Evolutionary conservation across 306 rosid genomes (phyloP).

Genomic region (Vigna nakashimae): DNA sequence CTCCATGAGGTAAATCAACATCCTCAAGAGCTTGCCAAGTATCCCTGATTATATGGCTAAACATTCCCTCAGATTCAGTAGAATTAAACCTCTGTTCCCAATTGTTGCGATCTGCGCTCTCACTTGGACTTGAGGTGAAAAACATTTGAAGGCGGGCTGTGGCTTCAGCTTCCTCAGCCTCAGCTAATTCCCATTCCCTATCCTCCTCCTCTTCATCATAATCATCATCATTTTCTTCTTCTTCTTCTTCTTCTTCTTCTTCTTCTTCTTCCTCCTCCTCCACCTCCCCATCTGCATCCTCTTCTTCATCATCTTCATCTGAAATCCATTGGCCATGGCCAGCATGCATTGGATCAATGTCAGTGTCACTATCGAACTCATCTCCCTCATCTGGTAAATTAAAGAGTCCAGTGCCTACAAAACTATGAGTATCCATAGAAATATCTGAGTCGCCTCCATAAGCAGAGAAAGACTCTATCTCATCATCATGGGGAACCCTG

Average conservation of each 20-base stretch:
- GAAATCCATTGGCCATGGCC: conserved; percentile 75
- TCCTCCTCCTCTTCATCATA: conserved; percentile 53
- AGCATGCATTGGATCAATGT: conserved; percentile 97
- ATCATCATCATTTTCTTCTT: conserved; percentile 43
- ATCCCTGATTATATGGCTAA: conserved; percentile 53
- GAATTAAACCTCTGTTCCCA: conserved; percentile 55
- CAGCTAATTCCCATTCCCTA: conserved; percentile 63
- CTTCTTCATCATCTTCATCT: conserved; percentile 59
- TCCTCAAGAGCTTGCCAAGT: conserved; percentile 58
- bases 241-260: conserved; percentile 44
- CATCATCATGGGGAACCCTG: conserved; percentile 67
- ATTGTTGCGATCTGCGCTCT: conserved; percentile 44
- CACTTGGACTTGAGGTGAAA: conserved; percentile 52
- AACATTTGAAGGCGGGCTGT: conserved; percentile 52
- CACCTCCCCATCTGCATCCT: conserved; percentile 40
- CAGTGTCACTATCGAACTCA: conserved; percentile 75
- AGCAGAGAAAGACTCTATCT: conserved; percentile 70
- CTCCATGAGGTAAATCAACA: conserved; percentile 51
- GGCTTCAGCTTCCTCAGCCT: conserved; percentile 62
- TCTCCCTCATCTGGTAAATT: conserved; percentile 57
- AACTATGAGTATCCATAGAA: conserved; percentile 76
- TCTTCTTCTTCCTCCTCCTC: conserved; percentile 51
- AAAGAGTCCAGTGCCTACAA: conserved; percentile 63
- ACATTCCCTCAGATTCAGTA: conserved; percentile 58
- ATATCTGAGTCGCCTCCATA: conserved; percentile 92